Evolutionary conservation across 1,284 basidiomycete species (phyloP).

Genomic region (Crepidotus sp.): DNA sequence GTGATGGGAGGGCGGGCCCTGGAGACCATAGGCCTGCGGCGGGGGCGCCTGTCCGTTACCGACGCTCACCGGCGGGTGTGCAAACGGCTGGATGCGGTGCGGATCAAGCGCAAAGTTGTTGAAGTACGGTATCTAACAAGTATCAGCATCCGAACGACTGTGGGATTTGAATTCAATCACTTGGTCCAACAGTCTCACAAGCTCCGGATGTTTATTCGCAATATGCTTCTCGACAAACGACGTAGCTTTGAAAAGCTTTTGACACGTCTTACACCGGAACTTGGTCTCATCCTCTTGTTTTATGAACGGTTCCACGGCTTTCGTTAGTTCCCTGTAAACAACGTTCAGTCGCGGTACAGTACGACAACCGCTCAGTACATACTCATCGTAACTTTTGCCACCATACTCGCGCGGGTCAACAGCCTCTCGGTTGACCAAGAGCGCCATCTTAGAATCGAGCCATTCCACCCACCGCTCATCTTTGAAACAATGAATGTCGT

Average conservation of each 20-base stretch:
- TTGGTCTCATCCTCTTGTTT: conserved; percentile 95
- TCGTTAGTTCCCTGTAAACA: conserved; percentile 63
- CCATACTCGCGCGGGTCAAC: conserved; percentile 82
- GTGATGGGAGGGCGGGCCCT: conserved; percentile 45
- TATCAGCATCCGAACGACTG: conserved; percentile 12
- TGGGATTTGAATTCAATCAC: conserved; percentile 31
- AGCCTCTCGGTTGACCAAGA: conserved; percentile 64
- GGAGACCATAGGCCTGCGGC: conserved; percentile 72
- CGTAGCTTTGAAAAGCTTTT: conserved; percentile 92
- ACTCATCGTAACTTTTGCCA: conserved; percentile 86
- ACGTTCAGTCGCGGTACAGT: conserved; percentile 6
- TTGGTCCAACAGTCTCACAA: conserved; percentile 70
- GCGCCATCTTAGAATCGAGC: conserved; percentile 75
- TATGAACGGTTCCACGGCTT: conserved; percentile 67
- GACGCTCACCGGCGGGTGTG: conserved; percentile 59
- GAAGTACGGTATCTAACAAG: conserved; percentile 68
- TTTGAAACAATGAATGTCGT: conserved; percentile 23
- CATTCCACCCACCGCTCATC: conserved; percentile 85
- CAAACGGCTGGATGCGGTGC: conserved; percentile 80
- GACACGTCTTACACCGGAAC: conserved; percentile 89
- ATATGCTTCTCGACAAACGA: conserved; percentile 95
- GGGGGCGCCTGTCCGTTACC: conserved; percentile 58
- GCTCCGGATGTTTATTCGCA: conserved; percentile 79
- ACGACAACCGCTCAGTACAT: conserved; percentile 28
- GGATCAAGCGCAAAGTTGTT: conserved; percentile 93